Conservation (phyloP, 805 yeast genomes). For the Yamadazyma olivae region DNA sequence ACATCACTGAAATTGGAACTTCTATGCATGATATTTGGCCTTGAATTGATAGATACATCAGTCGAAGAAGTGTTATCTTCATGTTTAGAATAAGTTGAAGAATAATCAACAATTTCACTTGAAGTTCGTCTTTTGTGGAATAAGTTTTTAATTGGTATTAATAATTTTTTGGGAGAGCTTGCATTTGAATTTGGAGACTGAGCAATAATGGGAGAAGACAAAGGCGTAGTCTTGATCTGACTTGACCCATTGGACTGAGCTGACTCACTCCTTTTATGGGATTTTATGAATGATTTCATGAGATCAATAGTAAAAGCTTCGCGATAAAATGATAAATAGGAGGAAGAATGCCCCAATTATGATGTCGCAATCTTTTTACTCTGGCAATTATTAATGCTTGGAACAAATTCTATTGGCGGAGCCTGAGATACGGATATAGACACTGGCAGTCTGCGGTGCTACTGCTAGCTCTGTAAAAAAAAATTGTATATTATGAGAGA, state of each 20-base stretch:
- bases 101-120: background rate
- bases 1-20: conserved; percentile 1
- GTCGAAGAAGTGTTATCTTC: background rate
- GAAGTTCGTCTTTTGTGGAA: conserved; percentile 15
- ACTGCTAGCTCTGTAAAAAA: no score
- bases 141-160: conserved; percentile 34
- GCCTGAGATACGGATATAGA: no score
- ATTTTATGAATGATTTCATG: conserved; percentile 29
- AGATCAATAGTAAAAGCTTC: no score
- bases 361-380: background rate
- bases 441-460: no score
- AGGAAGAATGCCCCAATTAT: background rate
- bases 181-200: conserved; percentile 17
- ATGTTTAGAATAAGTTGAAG: background rate
- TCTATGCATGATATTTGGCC: background rate
- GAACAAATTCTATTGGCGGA: no score
- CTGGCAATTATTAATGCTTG: no score
- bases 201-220: conserved; percentile 17
- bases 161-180: conserved; percentile 32
- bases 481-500: no score
- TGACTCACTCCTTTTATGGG: conserved; percentile 22
- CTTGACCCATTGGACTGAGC: conserved; percentile 7
- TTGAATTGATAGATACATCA: background rate
- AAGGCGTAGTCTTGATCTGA: conserved; percentile 16
- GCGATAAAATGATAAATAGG: background rate